These are phyloP conservation scores for Fusarium virguliforme DNA, from an alignment of 2,329 filamentous ascomycete genomes.

Conservation along the genomic window DNA sequence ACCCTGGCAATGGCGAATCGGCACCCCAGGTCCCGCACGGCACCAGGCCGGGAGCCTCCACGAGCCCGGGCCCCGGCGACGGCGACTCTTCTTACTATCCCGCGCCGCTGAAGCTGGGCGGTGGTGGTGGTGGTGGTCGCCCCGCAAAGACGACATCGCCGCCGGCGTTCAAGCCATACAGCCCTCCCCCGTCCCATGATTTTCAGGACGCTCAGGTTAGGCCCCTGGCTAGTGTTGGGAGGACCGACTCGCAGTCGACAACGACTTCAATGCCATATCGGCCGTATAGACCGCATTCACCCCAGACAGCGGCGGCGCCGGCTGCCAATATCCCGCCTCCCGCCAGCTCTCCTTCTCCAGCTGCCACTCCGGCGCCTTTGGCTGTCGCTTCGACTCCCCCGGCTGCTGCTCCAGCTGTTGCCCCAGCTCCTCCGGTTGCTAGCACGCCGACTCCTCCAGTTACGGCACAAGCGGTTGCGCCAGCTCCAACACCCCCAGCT, in stretches of 20 bases:
- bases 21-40: slow-evolving; percentile 35
- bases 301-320: slow-evolving; percentile 27
- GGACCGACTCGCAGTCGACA: slow-evolving; percentile 44
- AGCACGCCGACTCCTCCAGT: not conserved
- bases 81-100: slow-evolving; percentile 43
- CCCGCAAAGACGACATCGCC: slow-evolving; percentile 44
- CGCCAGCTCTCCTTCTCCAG: slow-evolving; percentile 26
- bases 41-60: slow-evolving; percentile 33
- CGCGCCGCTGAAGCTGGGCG: slow-evolving; percentile 50
- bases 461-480: not conserved
- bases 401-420: not conserved
- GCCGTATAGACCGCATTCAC: slow-evolving; percentile 51
- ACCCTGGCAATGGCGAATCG: slow-evolving; percentile 32
- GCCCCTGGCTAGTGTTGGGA: slow-evolving; percentile 25
- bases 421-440: slow-evolving; percentile 17
- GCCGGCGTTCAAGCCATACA: slow-evolving; percentile 51
- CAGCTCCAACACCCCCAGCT: slow-evolving; percentile 10
- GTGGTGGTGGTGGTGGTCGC: slow-evolving; percentile 26
- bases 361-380: slow-evolving; percentile 15
- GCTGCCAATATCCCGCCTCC: slow-evolving; percentile 23
- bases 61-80: slow-evolving; percentile 31
- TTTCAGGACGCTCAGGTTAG: slow-evolving; percentile 26
- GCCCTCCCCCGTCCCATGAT: slow-evolving; percentile 45
- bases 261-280: slow-evolving; percentile 49
- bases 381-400: not conserved